phyloP scores from a whole-genome alignment of 805 yeast genomes.

The Debaryomyces tyrocola region DNA sequence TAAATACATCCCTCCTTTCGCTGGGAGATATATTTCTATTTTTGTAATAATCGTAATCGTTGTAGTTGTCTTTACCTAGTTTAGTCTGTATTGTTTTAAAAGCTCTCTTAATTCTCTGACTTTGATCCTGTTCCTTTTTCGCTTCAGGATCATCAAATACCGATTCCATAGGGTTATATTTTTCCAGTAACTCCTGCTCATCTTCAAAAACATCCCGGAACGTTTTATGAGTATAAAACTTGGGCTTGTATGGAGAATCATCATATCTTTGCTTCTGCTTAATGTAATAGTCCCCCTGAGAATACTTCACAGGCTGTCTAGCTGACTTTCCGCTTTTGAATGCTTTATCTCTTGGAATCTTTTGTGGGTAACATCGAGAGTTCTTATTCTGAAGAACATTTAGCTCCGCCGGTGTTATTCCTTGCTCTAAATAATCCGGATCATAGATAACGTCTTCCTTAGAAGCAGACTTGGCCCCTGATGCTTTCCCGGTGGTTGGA shows the following conservation, averaged over 20 bases:
- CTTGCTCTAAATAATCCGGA: constrained; percentile 28
- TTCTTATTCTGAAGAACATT: constrained; percentile 19
- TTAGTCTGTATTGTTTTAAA: constrained; percentile 28
- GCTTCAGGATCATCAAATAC: constrained; percentile 33
- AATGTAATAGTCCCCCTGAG: constrained; percentile 31
- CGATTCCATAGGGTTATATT: constrained; percentile 39
- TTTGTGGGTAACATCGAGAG: not conserved
- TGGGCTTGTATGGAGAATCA: constrained; percentile 33
- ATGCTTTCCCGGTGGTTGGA: not conserved
- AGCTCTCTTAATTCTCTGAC: constrained; percentile 24
- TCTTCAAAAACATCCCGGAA: constrained; percentile 37
- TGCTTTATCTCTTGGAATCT: not conserved
- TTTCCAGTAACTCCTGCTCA: constrained; percentile 26
- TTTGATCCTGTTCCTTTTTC: constrained; percentile 16
- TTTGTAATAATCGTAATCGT: constrained; percentile 36
- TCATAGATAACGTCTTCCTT: constrained; percentile 12
- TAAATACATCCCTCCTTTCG: constrained; percentile 1
- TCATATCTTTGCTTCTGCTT: constrained; percentile 38
- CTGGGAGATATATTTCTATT: constrained; percentile 9
- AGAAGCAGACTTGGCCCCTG: constrained; percentile 7
- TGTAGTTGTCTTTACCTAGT: constrained; percentile 31
- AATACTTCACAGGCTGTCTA: not conserved
- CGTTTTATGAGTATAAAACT: constrained; percentile 39
- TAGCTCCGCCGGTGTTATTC: constrained; percentile 41
- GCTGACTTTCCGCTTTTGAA: not conserved